Base-by-base conservation (phyloP, 2,329 filamentous ascomycete genomes). In the Fusarium tanahbumbuense region DNA sequence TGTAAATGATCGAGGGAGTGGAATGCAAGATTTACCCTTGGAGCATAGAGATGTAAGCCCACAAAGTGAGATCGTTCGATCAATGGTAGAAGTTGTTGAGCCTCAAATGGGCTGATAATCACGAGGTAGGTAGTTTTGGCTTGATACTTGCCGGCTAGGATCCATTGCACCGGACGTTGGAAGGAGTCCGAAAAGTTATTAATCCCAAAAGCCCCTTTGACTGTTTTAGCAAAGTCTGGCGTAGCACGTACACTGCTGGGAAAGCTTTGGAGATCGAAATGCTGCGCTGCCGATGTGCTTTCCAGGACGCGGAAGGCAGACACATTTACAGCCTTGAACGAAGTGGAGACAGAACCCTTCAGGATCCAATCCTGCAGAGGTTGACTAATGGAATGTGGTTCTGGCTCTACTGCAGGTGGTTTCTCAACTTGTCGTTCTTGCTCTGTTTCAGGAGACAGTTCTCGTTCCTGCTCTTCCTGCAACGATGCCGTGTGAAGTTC, bases 391-490 rank as follows among this genome's bases (percentile, higher is more conserved):
- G 0, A 4, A 47, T 91, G 86, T 0, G 11, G 2, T 0, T 66
- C 72, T 0, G 89, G 81, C 1, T 71, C 40, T 2, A 56, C 62
- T 0, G 32, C 87, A 6, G 56, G 62, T 0, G 88, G 86, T 2
- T 80, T 80, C 67, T 91, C 80, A 1, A 87, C 69, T 50, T 91
- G 79, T 2, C 83, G 79, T 71, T 93, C 88, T 27, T 85, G 78
- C 68, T 93, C 88, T 1, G 87, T 83, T 64, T 93, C 90, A 0
- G 88, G 88, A 0, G 87, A 82, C 0, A 93, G 79, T 66, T 93
- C 91, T 1, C 90, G 83, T 73, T 93, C 91, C 68, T 93, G 89
- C 60, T 93, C 91, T 71, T 92, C 89, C 5, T 87, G 79, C 0
- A 92, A 77, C 0, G 78, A 77, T 0, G 41, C 44, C 0, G 15